Evolutionary conservation across 306 rosid genomes (phyloP).

Genomic region (Lagenaria siceraria): DNA sequence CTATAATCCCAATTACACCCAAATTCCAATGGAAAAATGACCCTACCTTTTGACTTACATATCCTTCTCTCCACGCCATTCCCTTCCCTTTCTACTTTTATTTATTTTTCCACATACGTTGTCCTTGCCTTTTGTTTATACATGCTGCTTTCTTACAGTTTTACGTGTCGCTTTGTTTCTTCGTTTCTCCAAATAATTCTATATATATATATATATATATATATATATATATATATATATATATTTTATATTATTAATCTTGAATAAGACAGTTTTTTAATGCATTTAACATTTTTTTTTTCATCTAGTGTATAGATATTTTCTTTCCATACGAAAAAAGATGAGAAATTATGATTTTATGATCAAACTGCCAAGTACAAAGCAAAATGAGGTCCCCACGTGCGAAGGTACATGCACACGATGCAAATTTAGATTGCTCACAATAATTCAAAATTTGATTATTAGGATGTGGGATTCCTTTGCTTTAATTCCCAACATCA

Average conservation of each 20-base stretch:
- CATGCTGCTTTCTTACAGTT: background rate
- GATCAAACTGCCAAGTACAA: background rate
- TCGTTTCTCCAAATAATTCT: background rate
- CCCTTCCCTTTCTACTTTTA: background rate
- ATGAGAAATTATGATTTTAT: background rate
- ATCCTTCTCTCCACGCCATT: background rate
- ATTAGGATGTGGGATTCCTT: background rate
- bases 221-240: too few species aligned
- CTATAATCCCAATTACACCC: background rate
- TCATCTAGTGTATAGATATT: too few species aligned
- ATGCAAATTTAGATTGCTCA: background rate
- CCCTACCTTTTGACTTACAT: background rate
- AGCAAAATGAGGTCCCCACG: constrained; percentile 1
- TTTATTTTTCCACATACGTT: background rate
- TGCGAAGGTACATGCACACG: background rate
- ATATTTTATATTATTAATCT: background rate
- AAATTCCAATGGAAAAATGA: background rate
- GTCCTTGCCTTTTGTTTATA: background rate
- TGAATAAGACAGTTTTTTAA: background rate
- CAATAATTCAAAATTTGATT: background rate
- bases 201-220: too few species aligned
- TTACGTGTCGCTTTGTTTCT: background rate
- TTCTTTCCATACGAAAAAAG: background rate
- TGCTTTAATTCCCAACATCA: constrained; percentile 1
- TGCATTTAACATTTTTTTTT: background rate